Percentiles rank a stretch among this genome's conserved stretches.
Conservation (phyloP, 495 filamentous ascomycete species). For the Trichocladium antarcticum region DNA sequence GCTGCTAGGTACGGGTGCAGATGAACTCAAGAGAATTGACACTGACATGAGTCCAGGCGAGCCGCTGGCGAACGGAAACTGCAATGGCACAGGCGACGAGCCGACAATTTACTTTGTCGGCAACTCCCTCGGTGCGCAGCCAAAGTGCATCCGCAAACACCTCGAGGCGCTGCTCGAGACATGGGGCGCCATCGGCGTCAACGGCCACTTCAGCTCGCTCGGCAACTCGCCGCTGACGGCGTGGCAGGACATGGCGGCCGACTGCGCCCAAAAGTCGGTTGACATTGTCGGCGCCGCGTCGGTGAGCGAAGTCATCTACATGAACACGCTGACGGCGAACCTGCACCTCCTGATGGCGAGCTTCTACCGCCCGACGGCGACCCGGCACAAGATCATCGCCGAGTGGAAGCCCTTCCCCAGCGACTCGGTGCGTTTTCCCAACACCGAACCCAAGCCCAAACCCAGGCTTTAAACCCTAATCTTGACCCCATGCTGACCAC, state of each 20-base stretch:
- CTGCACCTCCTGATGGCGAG: constrained; percentile 82
- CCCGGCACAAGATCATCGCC: constrained; percentile 77
- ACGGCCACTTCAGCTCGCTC: constrained; percentile 81
- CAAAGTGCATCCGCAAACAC: constrained; percentile 54
- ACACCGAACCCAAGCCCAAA: background rate
- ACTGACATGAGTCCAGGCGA: background rate
- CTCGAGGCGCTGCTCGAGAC: constrained; percentile 68
- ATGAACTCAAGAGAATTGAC: constrained; percentile 31
- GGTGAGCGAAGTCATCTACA: constrained; percentile 69
- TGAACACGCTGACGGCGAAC: constrained; percentile 89
- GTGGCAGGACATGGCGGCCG: constrained; percentile 50
- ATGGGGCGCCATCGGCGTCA: constrained; percentile 89
- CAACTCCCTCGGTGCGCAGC: constrained; percentile 89
- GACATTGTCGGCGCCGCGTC: constrained; percentile 74
- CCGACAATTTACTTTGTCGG: constrained; percentile 78
- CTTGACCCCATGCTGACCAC: too few species aligned
- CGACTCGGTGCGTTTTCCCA: constrained; percentile 51
- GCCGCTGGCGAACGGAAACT: background rate
- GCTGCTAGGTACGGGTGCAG: constrained; percentile 18
- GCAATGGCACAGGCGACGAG: background rate
- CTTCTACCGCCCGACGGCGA: constrained; percentile 69
- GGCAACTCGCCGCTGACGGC: constrained; percentile 60
- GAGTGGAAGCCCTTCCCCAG: constrained; percentile 92
- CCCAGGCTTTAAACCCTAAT: too few species aligned
- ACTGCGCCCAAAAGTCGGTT: constrained; percentile 24